Conservation (phyloP, 2,329 filamentous ascomycete species). For the Remersonia thermophila region DNA sequence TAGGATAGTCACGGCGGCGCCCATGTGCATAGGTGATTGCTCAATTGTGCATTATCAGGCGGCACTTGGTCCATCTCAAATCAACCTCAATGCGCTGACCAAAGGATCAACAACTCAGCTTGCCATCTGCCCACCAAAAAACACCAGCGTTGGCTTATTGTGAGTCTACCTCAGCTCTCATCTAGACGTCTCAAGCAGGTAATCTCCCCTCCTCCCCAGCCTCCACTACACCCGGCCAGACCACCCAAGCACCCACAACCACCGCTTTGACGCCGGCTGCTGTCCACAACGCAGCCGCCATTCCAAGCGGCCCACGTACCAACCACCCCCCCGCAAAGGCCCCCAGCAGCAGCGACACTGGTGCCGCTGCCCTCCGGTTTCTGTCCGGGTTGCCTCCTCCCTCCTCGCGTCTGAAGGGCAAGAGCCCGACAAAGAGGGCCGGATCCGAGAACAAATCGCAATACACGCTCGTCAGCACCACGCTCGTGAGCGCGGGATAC, state of each 20-base stretch:
- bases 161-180: no score
- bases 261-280: slow-evolving; percentile 42
- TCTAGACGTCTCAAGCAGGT: background rate
- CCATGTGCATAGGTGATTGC: no score
- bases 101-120: no score
- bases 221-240: slow-evolving; percentile 38
- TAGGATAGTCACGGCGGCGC: no score
- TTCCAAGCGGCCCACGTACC: slow-evolving; percentile 35
- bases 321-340: slow-evolving; percentile 39
- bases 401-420: no score
- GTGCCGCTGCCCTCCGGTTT: slow-evolving; percentile 38
- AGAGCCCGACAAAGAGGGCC: slow-evolving; percentile 28
- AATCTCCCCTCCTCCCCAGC: slow-evolving; percentile 1
- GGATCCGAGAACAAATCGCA: slow-evolving; percentile 65
- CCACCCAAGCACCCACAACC: slow-evolving; percentile 45
- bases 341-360: slow-evolving; percentile 35
- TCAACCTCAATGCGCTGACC: no score
- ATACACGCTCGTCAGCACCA: slow-evolving; percentile 71
- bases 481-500: slow-evolving; percentile 60
- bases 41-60: no score
- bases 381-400: slow-evolving; percentile 31
- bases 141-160: no score
- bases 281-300: slow-evolving; percentile 46
- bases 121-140: no score
- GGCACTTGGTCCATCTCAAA: no score